Evolutionary conservation across 441 rosid genomes (phyloP).

Genomic region (Pelargonium myrrhifolium): DNA sequence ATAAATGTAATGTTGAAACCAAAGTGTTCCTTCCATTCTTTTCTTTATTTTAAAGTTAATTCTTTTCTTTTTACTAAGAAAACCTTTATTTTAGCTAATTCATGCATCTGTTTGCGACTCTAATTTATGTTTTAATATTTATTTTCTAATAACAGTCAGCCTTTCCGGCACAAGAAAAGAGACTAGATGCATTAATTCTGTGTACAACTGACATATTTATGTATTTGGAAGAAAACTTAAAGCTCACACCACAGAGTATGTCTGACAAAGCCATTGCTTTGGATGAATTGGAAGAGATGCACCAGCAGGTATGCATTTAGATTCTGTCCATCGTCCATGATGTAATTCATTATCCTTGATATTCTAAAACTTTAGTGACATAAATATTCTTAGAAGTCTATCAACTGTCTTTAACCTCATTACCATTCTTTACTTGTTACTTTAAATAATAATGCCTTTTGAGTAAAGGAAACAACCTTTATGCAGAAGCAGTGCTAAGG

Average conservation of each 20-base stretch:
- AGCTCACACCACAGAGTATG: slow-evolving; percentile 67
- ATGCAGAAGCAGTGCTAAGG: no score
- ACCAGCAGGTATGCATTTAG: slow-evolving; percentile 61
- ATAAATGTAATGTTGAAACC: neutral
- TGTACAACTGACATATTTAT: slow-evolving; percentile 64
- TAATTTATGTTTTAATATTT: neutral
- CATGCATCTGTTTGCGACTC: slow-evolving; percentile 2
- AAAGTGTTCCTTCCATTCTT: neutral
- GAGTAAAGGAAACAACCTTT: no score
- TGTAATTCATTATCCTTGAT: neutral
- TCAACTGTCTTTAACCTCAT: no score
- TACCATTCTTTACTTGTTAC: no score
- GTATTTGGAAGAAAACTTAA: slow-evolving; percentile 90
- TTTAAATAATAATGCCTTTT: no score
- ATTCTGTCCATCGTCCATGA: slow-evolving; percentile 4
- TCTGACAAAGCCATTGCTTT: slow-evolving; percentile 76
- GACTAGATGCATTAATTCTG: slow-evolving; percentile 77
- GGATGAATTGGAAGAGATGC: slow-evolving; percentile 88
- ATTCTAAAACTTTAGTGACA: no score
- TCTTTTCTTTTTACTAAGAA: neutral
- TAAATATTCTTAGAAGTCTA: no score
- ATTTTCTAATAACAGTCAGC: slow-evolving; percentile 59
- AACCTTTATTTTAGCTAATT: neutral
- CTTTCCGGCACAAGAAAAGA: slow-evolving; percentile 87
- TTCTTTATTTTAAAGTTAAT: neutral